Evolutionary conservation across 2,329 filamentous ascomycete species (phyloP), one percentile per base, ranked within the genome.

Genomic region (Podosphaera xanthii): DNA sequence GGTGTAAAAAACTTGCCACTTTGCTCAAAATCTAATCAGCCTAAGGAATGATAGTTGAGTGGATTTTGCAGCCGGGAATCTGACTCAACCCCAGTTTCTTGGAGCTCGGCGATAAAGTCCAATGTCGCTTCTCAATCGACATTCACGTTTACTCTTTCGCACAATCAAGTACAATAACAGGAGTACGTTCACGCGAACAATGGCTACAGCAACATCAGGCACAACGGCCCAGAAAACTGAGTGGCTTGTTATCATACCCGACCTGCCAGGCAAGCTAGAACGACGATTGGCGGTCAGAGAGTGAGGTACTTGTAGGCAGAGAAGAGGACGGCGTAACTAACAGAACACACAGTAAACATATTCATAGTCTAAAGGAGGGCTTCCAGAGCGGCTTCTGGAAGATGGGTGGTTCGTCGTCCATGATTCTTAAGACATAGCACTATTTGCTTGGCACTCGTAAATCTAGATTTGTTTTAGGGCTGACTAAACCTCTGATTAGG

Each of bases 201-300:
- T 63, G 61, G 52, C 62, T 9, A 57, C 62, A 12, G 36, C 36
- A 40, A 44, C 40, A 14, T 12, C 40, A 14, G 10, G 3, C 3
- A 42, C 65, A 30, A 38, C 57, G 12, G 8, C 62, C 14, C 60
- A 60, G 34, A 77, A 76, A 67, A 76, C 72, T 61, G 81, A 86
- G 70, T 88, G 82, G 74, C 76, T 88, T 44, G 81, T 83, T 65
- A 74, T 87, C 60, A 68, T 86, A 44, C 84, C 82, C 10, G 84
- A 87, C 70, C 78, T 81, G 69, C 76, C 81, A 1, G 80, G 77
- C 48, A 73, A 70, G 30, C 71, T 76, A 61, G 75, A 75, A 63
- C 84, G 83, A 74, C 75, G 84, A 59, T 71, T 86, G 34, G 77
- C 80, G 64, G 75, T 81, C 53, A 74, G 80, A 62, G 69, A 74